Evolutionary conservation across 164 flowering plant species (phyloP).

Genomic region (Umbellularia californica): DNA sequence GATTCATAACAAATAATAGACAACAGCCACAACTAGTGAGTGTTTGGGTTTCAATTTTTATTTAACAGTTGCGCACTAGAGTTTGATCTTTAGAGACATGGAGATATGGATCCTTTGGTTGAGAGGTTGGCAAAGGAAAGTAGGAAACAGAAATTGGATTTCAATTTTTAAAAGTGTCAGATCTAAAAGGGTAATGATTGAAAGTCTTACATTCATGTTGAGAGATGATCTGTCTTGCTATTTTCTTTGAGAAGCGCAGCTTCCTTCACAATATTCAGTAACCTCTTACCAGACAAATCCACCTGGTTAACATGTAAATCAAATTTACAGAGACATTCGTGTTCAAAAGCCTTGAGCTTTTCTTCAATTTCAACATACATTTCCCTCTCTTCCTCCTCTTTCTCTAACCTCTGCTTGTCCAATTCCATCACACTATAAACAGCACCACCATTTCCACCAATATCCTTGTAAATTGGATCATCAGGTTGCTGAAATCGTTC

Average conservation of each 20-base stretch:
- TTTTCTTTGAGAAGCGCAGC: conserved; percentile 25
- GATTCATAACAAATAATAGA: too few species aligned
- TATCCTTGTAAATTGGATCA: conserved; percentile 76
- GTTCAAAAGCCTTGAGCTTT: conserved; percentile 32
- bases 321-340: conserved; percentile 21
- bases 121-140: not conserved
- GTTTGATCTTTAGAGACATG: too few species aligned
- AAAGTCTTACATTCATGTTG: conserved; percentile 1
- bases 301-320: conserved; percentile 19
- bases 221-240: conserved; percentile 20
- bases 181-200: not conserved
- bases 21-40: too few species aligned
- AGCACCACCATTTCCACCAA: conserved; percentile 53
- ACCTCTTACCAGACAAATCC: conserved; percentile 17
- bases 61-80: too few species aligned
- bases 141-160: too few species aligned
- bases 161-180: not conserved
- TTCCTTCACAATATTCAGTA: conserved; percentile 23
- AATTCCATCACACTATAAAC: conserved; percentile 53
- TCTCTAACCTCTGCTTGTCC: conserved; percentile 45
- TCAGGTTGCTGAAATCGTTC: conserved; percentile 37
- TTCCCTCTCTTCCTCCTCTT: conserved; percentile 59
- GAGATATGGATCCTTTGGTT: too few species aligned
- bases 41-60: too few species aligned
- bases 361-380: conserved; percentile 33